Evolutionary conservation across 1,139 yeast genomes (phyloP).

Genomic region (Pneumocystis carinii): DNA sequence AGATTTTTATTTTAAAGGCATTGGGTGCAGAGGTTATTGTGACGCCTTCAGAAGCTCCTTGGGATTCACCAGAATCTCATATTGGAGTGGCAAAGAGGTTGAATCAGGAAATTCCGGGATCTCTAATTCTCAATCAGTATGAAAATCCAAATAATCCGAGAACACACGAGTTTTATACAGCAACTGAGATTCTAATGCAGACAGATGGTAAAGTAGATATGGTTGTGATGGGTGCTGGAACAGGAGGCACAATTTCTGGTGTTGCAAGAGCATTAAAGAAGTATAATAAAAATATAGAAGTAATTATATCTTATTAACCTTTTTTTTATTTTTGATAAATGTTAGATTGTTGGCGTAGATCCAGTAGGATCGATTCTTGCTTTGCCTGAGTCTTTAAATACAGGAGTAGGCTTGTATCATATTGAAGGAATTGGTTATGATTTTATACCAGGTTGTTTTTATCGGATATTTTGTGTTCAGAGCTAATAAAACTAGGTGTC

Average conservation of each 20-base stretch:
- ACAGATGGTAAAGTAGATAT: slow-evolving; percentile 58
- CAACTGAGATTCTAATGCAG: slow-evolving; percentile 76
- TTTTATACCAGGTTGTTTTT: slow-evolving; percentile 40
- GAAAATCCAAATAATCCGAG: slow-evolving; percentile 64
- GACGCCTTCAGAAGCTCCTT: slow-evolving; percentile 87
- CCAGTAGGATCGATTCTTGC: slow-evolving; percentile 82
- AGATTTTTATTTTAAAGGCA: slow-evolving; percentile 76
- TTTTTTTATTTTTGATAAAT: not conserved
- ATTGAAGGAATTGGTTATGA: slow-evolving; percentile 92
- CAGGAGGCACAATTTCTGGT: slow-evolving; percentile 76
- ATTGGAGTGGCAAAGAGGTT: slow-evolving; percentile 75
- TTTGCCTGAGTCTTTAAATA: slow-evolving; percentile 57
- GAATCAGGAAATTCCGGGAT: slow-evolving; percentile 73
- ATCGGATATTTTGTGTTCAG: not conserved
- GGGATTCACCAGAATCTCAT: slow-evolving; percentile 86
- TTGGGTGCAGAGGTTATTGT: slow-evolving; percentile 82
- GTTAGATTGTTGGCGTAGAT: slow-evolving; percentile 60
- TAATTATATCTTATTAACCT: not conserved
- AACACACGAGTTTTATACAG: slow-evolving; percentile 77
- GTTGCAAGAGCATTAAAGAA: slow-evolving; percentile 64
- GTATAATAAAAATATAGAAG: slow-evolving; percentile 40
- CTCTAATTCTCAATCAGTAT: slow-evolving; percentile 76
- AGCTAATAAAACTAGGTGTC: slow-evolving; percentile 33
- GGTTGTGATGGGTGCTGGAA: slow-evolving; percentile 82
- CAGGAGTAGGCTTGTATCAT: slow-evolving; percentile 44